These are phyloP conservation scores for Pseudogymnoascus sp. DNA, from an alignment of 2,329 filamentous ascomycete genomes.

Conservation along the genomic window DNA sequence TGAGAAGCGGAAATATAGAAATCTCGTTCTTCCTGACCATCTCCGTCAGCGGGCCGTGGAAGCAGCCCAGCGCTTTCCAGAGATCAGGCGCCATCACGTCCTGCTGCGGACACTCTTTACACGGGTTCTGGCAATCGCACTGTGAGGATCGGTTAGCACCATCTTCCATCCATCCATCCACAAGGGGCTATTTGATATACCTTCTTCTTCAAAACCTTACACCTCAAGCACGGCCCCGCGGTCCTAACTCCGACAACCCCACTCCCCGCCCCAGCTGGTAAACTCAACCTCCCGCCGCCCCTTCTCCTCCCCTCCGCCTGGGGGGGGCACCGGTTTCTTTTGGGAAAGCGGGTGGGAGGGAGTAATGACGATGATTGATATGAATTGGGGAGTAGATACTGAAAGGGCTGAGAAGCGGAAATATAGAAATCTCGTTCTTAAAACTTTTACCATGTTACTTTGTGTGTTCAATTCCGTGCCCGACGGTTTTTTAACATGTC, in stretches of 20 bases:
- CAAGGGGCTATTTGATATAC: background rate
- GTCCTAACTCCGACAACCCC: background rate
- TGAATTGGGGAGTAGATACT: background rate
- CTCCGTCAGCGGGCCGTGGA: background rate
- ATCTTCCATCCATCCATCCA: background rate
- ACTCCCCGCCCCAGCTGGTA: background rate
- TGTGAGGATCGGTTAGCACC: background rate
- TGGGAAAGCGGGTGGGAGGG: background rate
- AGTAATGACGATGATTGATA: background rate
- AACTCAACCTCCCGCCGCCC: background rate
- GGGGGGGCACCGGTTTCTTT: background rate
- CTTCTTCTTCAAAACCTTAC: conserved; percentile 9
- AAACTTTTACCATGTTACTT: too few species aligned
- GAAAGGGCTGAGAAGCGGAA: background rate
- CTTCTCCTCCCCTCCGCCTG: background rate
- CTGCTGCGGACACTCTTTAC: conserved; percentile 1
- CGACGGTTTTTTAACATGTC: background rate
- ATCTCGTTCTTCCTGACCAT: background rate
- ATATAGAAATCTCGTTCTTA: background rate
- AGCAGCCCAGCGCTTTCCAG: background rate
- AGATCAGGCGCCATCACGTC: background rate
- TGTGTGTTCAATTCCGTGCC: background rate
- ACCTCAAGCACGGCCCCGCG: background rate
- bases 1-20: background rate
- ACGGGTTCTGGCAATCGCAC: background rate